Evolutionary conservation across 2,329 filamentous ascomycete genomes (phyloP).

Genomic region (Penicillium brevicompactum): DNA sequence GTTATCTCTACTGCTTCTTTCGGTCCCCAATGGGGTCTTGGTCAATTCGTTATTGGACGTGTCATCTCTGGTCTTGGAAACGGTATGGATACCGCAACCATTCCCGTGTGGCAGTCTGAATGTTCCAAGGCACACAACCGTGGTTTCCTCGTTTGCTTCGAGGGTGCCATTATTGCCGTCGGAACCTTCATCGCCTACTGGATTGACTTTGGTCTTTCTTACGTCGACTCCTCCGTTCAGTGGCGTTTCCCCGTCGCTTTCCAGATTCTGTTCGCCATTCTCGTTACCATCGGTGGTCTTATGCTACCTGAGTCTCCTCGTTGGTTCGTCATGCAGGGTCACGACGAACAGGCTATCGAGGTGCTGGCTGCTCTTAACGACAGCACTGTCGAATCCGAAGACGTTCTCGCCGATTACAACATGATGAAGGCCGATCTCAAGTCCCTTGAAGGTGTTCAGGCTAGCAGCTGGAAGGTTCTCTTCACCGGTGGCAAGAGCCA

Average conservation of each 20-base stretch:
- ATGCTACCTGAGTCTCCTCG: conserved; percentile 56
- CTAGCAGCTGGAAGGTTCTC: conserved; percentile 24
- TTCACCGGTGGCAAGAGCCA: conserved; percentile 33
- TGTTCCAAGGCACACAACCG: conserved; percentile 35
- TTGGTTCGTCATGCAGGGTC: conserved; percentile 56
- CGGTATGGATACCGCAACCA: conserved; percentile 42
- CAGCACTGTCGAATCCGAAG: conserved; percentile 37
- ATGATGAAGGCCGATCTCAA: conserved; percentile 51
- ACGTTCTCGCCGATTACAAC: conserved; percentile 30
- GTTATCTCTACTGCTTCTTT: conserved; percentile 30
- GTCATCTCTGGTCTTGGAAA: conserved; percentile 43
- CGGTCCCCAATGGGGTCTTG: conserved; percentile 28
- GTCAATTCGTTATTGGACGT: conserved; percentile 45
- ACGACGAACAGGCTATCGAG: conserved; percentile 48
- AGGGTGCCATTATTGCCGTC: conserved; percentile 36
- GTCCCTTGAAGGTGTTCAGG: conserved; percentile 36
- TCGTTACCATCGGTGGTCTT: conserved; percentile 23
- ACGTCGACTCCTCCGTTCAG: conserved; percentile 33
- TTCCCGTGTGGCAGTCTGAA: conserved; percentile 45
- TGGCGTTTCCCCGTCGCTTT: conserved; percentile 53
- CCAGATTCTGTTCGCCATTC: conserved; percentile 46
- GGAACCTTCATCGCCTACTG: conserved; percentile 40
- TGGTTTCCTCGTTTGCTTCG: conserved; percentile 38
- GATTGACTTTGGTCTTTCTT: conserved; percentile 38
- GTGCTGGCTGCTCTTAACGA: conserved; percentile 53